phyloP scores from a whole-genome alignment of 768 basidiomycete species.

The Tricholoma terreum region DNA sequence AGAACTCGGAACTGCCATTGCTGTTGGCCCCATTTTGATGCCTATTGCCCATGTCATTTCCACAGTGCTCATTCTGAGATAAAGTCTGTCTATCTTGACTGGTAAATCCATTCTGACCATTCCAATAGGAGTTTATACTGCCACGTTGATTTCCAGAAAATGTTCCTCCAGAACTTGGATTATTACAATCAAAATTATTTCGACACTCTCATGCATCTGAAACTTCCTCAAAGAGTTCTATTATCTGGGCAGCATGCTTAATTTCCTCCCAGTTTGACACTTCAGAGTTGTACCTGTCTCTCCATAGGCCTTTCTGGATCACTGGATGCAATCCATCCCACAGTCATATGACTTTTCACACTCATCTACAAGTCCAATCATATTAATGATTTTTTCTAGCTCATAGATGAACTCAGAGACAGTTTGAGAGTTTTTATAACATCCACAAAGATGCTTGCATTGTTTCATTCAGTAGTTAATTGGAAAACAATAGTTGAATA shows the following conservation, averaged over 20 bases:
- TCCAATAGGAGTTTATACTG: neutral
- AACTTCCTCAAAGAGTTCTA: conserved; percentile 5
- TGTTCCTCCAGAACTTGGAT: neutral
- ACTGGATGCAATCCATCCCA: too few relatives aligned
- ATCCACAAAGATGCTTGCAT: conserved; percentile 16
- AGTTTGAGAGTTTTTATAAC: conserved; percentile 21
- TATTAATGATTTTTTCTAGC: too few relatives aligned
- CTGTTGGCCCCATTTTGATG: neutral
- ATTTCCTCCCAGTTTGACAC: conserved; percentile 8
- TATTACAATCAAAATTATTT: neutral
- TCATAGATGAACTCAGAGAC: conserved; percentile 31
- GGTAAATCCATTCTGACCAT: neutral
- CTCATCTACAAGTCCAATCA: conserved; percentile 23
- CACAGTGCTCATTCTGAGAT: neutral
- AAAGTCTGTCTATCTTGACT: neutral
- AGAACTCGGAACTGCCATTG: neutral
- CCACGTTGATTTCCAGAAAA: neutral
- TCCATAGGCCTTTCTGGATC: conserved; percentile 7
- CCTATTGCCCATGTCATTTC: neutral
- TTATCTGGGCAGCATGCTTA: neutral
- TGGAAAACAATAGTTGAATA: conserved; percentile 41
- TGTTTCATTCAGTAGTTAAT: conserved; percentile 38
- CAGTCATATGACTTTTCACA: conserved; percentile 26
- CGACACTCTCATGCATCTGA: neutral
- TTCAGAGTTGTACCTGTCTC: conserved; percentile 8